Percentiles rank a stretch among this genome's conserved stretches.
Evolutionary conservation across 2,329 filamentous ascomycete genomes (phyloP).

Genomic region (Ilyonectria destructans): DNA sequence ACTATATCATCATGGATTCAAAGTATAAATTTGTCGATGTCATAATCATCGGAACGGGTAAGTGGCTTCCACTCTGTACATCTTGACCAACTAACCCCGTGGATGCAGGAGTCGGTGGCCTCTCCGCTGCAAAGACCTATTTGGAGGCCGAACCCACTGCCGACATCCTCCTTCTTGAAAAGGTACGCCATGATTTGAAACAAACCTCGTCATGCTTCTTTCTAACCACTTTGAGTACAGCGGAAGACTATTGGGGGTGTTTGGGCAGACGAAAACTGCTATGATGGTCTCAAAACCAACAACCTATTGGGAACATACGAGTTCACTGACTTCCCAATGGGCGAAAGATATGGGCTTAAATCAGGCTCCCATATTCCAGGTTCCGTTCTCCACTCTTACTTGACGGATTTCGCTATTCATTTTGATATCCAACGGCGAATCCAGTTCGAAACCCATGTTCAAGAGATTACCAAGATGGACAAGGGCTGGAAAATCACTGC

Average conservation of each 20-base stretch:
- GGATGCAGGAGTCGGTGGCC: background rate
- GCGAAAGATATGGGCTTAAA: background rate
- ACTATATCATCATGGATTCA: background rate
- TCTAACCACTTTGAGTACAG: background rate
- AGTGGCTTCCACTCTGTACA: background rate
- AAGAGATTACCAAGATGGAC: background rate
- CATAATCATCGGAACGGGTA: background rate
- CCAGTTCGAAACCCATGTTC: background rate
- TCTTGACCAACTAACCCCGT: background rate
- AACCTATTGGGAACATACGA: background rate
- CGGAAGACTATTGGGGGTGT: background rate
- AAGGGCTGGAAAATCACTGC: background rate
- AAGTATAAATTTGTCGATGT: background rate
- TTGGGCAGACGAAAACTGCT: slow-evolving; percentile 1
- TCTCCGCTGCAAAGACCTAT: background rate
- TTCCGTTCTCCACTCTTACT: background rate
- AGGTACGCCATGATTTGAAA: background rate
- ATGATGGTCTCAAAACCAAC: background rate
- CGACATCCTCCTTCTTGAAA: background rate
- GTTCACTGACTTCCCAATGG: background rate
- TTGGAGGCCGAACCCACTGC: background rate
- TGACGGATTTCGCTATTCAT: background rate
- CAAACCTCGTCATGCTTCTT: background rate
- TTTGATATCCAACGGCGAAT: background rate
- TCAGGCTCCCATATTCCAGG: background rate